Evolutionary conservation across 2,329 filamentous ascomycete genomes (phyloP).

Genomic region (Penicillium sp.): DNA sequence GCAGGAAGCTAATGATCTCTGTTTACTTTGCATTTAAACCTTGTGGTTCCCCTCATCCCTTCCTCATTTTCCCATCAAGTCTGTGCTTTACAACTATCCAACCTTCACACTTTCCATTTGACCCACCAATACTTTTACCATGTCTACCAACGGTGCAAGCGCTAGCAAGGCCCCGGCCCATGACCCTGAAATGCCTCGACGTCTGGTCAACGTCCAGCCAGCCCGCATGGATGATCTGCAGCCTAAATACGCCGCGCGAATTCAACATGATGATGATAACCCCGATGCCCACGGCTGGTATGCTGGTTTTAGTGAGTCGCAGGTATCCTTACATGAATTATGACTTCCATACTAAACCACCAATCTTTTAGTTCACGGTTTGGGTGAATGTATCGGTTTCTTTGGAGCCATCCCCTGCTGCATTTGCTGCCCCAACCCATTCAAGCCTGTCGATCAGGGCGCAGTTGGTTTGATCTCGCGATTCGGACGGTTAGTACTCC

Average conservation of each 20-base stretch:
- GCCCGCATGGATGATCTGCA: constrained; percentile 82
- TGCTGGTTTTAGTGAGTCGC: constrained; percentile 70
- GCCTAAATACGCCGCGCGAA: constrained; percentile 70
- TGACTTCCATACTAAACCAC: background rate
- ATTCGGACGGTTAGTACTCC: constrained; percentile 63
- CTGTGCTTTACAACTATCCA: no score
- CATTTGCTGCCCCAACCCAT: constrained; percentile 89
- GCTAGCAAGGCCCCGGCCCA: constrained; percentile 38
- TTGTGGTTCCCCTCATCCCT: background rate
- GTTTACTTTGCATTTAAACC: constrained; percentile 3
- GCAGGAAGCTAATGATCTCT: constrained; percentile 3
- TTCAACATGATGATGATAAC: constrained; percentile 62
- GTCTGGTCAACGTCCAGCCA: constrained; percentile 70
- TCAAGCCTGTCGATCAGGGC: constrained; percentile 87
- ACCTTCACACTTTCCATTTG: no score
- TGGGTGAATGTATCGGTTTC: constrained; percentile 74
- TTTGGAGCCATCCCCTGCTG: constrained; percentile 89
- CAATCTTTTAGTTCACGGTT: constrained; percentile 58
- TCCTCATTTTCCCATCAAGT: background rate
- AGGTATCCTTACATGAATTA: background rate
- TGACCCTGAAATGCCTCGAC: constrained; percentile 30
- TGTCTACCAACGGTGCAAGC: constrained; percentile 30
- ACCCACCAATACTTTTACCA: constrained; percentile 6
- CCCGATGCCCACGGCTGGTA: constrained; percentile 82
- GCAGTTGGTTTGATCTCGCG: constrained; percentile 94